Conservation (phyloP, 164 flowering plant species). For the Euptelea pleiosperma region DNA sequence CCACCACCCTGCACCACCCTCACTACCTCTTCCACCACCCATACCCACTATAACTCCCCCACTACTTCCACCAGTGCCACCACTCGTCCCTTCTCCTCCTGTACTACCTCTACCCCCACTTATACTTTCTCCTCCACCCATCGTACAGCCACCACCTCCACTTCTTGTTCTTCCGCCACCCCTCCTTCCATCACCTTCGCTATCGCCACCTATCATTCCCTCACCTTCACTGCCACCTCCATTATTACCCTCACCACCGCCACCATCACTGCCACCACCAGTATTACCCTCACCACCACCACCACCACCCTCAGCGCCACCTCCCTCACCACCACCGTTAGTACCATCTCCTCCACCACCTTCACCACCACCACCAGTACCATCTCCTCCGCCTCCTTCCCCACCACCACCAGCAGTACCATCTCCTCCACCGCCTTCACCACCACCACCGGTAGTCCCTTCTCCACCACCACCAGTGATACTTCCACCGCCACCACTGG, state of each 20-base stretch:
- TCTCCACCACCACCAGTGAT: not conserved
- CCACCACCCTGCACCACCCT: conserved; percentile 12
- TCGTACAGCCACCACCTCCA: not conserved
- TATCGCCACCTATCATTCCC: not conserved
- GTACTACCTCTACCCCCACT: conserved; percentile 9
- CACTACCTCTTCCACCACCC: conserved; percentile 8
- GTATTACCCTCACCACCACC: too few species aligned
- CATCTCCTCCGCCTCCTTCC: too few species aligned
- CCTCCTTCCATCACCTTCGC: not conserved
- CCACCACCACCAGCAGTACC: too few species aligned
- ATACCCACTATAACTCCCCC: conserved; percentile 21
- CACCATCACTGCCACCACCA: too few species aligned
- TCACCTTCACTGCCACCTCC: not conserved
- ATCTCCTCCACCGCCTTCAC: too few species aligned
- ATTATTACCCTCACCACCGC: too few species aligned
- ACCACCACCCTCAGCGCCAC: too few species aligned
- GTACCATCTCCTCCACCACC: too few species aligned
- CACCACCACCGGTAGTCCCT: not conserved
- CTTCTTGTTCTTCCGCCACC: not conserved
- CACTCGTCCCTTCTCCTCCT: not conserved
- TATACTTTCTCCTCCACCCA: conserved; percentile 3
- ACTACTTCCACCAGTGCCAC: not conserved
- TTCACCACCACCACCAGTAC: too few species aligned
- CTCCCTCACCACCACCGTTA: too few species aligned
- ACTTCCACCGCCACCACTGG: too few species aligned